phyloP scores from a whole-genome alignment of 257 asterid species.

The Scutellaria barbata region DNA sequence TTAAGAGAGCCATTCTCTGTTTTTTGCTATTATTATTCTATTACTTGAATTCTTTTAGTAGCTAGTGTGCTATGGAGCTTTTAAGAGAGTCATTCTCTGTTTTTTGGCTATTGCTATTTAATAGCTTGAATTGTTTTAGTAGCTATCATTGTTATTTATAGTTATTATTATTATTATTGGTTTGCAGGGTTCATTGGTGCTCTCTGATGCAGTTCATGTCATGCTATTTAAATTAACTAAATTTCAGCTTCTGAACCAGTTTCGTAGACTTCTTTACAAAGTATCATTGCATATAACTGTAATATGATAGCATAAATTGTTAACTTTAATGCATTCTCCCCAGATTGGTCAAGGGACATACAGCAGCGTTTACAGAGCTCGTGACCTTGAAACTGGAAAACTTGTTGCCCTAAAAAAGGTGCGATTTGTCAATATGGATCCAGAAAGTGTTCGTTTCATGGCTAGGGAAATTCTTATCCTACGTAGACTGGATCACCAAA shows the following conservation, averaged over 20 bases:
- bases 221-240: background rate
- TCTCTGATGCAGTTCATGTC: constrained; percentile 13
- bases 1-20: constrained; percentile 8
- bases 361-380: constrained; percentile 92
- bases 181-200: constrained; percentile 6
- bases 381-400: constrained; percentile 83
- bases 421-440: constrained; percentile 89
- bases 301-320: constrained; percentile 16
- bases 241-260: constrained; percentile 28
- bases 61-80: constrained; percentile 7
- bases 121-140: background rate
- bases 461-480: constrained; percentile 88
- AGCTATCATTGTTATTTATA: background rate
- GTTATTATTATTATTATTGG: background rate
- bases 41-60: background rate
- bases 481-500: constrained; percentile 88
- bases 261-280: constrained; percentile 1
- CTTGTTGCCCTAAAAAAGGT: constrained; percentile 86
- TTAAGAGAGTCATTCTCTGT: constrained; percentile 10
- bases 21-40: constrained; percentile 3
- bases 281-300: constrained; percentile 17
- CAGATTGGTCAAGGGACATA: constrained; percentile 98
- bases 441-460: constrained; percentile 95
- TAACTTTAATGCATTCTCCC: constrained; percentile 29
- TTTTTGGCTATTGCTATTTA: background rate